These are phyloP conservation scores for Cokeromyces recurvatus DNA, from an alignment of 371 early-diverging fungal genomes.

Conservation along the genomic window DNA sequence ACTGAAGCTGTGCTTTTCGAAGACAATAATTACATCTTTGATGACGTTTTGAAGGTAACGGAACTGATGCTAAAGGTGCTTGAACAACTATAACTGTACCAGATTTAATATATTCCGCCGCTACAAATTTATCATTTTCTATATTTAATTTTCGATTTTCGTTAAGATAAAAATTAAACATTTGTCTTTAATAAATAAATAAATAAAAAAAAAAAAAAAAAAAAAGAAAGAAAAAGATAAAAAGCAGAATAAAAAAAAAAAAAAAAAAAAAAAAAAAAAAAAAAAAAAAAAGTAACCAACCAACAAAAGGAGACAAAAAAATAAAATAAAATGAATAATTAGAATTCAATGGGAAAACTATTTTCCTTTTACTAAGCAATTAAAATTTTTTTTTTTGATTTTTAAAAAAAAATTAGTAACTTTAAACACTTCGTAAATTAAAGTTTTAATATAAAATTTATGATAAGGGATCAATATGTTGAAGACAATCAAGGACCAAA, in stretches of 20 bases:
- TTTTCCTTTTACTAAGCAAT: too few relatives aligned
- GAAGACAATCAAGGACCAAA: too few relatives aligned
- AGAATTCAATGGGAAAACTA: too few relatives aligned
- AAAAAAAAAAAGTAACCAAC: too few relatives aligned
- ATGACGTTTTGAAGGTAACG: slow-evolving; percentile 34
- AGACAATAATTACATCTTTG: slow-evolving; percentile 44
- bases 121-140: slow-evolving; percentile 5
- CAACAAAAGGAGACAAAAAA: too few relatives aligned
- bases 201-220: background rate
- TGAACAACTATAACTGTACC: slow-evolving; percentile 28
- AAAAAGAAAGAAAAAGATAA: slow-evolving; percentile 1
- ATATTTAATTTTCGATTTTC: slow-evolving; percentile 2
- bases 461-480: too few relatives aligned
- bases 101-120: slow-evolving; percentile 12
- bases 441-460: too few relatives aligned
- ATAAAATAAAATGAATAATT: too few relatives aligned
- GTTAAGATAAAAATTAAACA: slow-evolving; percentile 8
- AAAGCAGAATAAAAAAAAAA: background rate
- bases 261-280: background rate
- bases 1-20: slow-evolving; percentile 33
- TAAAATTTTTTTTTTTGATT: too few relatives aligned
- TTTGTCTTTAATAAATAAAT: background rate
- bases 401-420: too few relatives aligned
- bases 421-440: too few relatives aligned
- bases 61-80: slow-evolving; percentile 32